Evolutionary conservation across 2,329 filamentous ascomycete species (phyloP).

Genomic region (Cladosporium colombiae): DNA sequence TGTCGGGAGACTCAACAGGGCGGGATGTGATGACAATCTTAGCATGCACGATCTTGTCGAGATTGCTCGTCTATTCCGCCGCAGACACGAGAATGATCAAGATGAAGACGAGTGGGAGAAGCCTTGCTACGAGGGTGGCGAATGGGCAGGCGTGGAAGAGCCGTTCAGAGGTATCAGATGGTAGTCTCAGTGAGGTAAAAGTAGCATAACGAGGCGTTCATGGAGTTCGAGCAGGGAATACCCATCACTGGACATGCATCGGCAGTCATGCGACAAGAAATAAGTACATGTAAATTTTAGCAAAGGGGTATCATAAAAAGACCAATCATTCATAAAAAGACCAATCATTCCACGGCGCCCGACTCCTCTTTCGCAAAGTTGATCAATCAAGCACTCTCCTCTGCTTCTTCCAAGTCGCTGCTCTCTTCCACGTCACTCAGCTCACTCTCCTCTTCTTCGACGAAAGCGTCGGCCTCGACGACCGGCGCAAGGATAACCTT

Average conservation of each 20-base stretch:
- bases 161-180: neutral
- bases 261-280: neutral
- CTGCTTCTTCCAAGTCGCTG: conserved; percentile 16
- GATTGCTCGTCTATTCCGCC: conserved; percentile 1
- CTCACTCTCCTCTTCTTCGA: conserved; percentile 61
- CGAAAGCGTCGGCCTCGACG: conserved; percentile 74
- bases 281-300: neutral
- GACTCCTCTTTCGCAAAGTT: neutral
- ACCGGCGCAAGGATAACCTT: conserved; percentile 63
- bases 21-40: neutral
- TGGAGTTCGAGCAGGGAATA: neutral
- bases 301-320: conserved; percentile 18
- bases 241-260: neutral
- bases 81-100: neutral
- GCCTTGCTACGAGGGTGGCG: conserved; percentile 1
- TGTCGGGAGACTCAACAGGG: neutral
- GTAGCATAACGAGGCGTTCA: neutral
- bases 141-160: conserved; percentile 11
- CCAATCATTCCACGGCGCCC: neutral
- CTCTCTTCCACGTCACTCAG: conserved; percentile 34
- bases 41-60: neutral
- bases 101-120: neutral
- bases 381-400: conserved; percentile 5
- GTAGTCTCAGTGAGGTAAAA: neutral
- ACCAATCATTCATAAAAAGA: conserved; percentile 5